A percentile compares a stretch with the other conserved stretches of the same genome.
Conservation (phyloP, 2,329 filamentous ascomycete genomes). For the Berkeleyomyces rouxiae region DNA sequence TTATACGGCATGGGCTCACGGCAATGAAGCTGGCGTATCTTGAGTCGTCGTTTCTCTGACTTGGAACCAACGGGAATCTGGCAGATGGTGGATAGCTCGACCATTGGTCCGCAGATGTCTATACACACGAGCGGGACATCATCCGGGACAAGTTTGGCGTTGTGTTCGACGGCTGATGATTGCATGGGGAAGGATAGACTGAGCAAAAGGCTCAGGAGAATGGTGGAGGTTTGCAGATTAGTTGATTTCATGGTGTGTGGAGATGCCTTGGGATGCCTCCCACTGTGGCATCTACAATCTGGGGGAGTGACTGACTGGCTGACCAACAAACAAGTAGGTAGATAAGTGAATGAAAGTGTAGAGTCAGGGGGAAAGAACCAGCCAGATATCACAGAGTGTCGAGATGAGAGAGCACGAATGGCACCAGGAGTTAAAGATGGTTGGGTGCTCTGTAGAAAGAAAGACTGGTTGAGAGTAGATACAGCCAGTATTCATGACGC, state of each 20-base stretch:
- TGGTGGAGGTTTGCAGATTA: not conserved
- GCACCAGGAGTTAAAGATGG: not conserved
- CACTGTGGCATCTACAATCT: not conserved
- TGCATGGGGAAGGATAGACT: conserved; percentile 18
- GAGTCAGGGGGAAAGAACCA: not conserved
- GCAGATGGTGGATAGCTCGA: conserved; percentile 26
- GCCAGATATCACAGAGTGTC: not conserved
- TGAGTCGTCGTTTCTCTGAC: not conserved
- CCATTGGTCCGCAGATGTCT: conserved; percentile 27
- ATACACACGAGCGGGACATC: conserved; percentile 25
- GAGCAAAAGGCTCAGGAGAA: not conserved
- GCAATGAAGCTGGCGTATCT: not conserved
- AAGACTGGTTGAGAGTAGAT: not conserved
- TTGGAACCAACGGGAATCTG: conserved; percentile 16
- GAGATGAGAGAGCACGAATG: not conserved
- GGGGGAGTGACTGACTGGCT: not conserved
- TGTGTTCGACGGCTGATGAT: conserved; percentile 19
- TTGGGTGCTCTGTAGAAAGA: not conserved
- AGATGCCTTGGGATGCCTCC: not conserved
- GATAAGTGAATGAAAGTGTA: not conserved
- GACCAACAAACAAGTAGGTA: not conserved
- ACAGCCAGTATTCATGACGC: not conserved
- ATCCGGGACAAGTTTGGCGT: conserved; percentile 20
- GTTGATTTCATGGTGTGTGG: conserved; percentile 7
- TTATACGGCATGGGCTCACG: not conserved